These are phyloP conservation scores for Henningerozyma blattae DNA, from an alignment of 805 yeast species.

Conservation along the genomic window DNA sequence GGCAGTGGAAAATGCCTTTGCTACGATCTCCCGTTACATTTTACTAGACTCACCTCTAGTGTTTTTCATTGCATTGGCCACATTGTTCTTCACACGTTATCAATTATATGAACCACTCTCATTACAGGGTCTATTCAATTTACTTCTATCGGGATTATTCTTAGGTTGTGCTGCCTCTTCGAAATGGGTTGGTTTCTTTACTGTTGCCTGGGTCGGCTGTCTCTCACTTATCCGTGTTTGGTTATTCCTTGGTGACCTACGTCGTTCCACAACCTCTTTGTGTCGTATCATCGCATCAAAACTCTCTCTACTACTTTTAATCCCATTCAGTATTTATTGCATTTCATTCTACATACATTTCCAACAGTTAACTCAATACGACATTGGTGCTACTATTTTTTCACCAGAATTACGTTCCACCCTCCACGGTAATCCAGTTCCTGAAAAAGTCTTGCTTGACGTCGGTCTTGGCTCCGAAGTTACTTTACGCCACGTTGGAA, in stretches of 20 bases:
- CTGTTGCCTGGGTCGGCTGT: conserved; percentile 66
- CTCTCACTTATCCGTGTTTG: conserved; percentile 51
- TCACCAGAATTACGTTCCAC: conserved; percentile 60
- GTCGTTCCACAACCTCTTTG: conserved; percentile 33
- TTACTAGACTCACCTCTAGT: conserved; percentile 65
- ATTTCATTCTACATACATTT: conserved; percentile 55
- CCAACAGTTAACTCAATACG: conserved; percentile 42
- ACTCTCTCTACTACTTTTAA: conserved; percentile 39
- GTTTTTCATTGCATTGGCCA: conserved; percentile 64
- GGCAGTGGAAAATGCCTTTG: conserved; percentile 52
- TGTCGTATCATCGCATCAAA: conserved; percentile 38
- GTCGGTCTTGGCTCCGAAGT: conserved; percentile 66
- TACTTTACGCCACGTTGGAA: conserved; percentile 54
- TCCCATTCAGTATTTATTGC: conserved; percentile 47
- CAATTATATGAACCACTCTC: conserved; percentile 51
- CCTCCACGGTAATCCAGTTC: conserved; percentile 48
- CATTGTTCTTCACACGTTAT: conserved; percentile 50
- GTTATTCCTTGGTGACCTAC: conserved; percentile 63
- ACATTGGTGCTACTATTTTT: conserved; percentile 64
- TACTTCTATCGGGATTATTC: conserved; percentile 54
- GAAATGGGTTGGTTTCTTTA: conserved; percentile 79
- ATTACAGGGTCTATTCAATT: conserved; percentile 32
- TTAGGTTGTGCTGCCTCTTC: conserved; percentile 64
- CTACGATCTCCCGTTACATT: conserved; percentile 65
- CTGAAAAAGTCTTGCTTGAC: conserved; percentile 43